These are phyloP conservation scores for Scleromitrula shiraiana DNA, from an alignment of 2,329 filamentous ascomycete genomes.

Conservation along the genomic window DNA sequence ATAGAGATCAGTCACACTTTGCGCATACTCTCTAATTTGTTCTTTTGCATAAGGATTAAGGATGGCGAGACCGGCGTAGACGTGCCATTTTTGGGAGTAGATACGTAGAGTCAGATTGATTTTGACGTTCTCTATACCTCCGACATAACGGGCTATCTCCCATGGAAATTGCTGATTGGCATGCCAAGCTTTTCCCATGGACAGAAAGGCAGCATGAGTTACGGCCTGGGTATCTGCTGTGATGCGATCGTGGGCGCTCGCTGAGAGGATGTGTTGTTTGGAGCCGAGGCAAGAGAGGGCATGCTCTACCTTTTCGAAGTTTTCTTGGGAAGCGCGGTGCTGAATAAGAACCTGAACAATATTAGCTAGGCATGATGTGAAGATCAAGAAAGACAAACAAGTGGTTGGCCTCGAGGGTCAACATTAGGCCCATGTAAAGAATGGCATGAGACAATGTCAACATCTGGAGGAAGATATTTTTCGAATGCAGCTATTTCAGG, in stretches of 20 bases:
- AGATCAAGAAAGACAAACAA: conserved; percentile 44
- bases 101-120: conserved; percentile 97
- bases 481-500: conserved; percentile 94
- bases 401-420: conserved; percentile 78
- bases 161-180: conserved; percentile 93
- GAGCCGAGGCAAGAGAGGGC: conserved; percentile 79
- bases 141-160: conserved; percentile 92
- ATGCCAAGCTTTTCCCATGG: conserved; percentile 97
- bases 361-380: neutral
- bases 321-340: conserved; percentile 74
- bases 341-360: conserved; percentile 64
- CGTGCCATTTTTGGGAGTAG: conserved; percentile 98
- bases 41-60: conserved; percentile 86
- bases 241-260: conserved; percentile 86
- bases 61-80: conserved; percentile 95
- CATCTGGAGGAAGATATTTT: conserved; percentile 74
- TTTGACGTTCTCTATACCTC: conserved; percentile 98
- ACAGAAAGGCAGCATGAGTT: conserved; percentile 92
- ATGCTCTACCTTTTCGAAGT: conserved; percentile 68
- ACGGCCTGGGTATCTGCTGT: conserved; percentile 98
- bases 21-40: conserved; percentile 91
- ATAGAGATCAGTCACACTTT: conserved; percentile 86
- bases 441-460: conserved; percentile 92
- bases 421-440: conserved; percentile 91
- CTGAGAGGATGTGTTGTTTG: conserved; percentile 80